Evolutionary conservation across 2,329 filamentous ascomycete genomes (phyloP).

Genomic region (Pezicula neosporulosa): DNA sequence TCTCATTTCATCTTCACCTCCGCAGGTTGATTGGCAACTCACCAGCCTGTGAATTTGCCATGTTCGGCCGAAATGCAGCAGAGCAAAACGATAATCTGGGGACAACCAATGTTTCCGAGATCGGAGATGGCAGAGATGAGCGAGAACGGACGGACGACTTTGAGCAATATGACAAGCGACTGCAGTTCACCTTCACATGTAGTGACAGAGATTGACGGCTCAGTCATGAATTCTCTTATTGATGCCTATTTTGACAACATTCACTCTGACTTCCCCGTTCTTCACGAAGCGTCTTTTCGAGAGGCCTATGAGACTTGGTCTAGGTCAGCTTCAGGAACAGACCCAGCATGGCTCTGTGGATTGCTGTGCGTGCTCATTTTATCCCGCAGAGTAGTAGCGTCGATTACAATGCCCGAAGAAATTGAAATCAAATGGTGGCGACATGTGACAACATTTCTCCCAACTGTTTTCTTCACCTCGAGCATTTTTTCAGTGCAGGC

Average conservation of each 20-base stretch:
- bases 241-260: constrained; percentile 37
- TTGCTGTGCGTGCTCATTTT: constrained; percentile 38
- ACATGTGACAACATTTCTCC: constrained; percentile 34
- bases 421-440: constrained; percentile 38
- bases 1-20: constrained; percentile 37
- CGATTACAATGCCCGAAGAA: constrained; percentile 29
- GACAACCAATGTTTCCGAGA: background rate
- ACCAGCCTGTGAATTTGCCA: constrained; percentile 30
- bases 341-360: constrained; percentile 37
- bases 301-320: constrained; percentile 35
- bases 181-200: constrained; percentile 15
- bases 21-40: constrained; percentile 32
- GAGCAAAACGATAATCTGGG: constrained; percentile 19
- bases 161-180: constrained; percentile 1
- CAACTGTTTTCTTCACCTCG: constrained; percentile 38
- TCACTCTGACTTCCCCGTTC: constrained; percentile 38
- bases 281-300: constrained; percentile 39
- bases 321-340: constrained; percentile 25
- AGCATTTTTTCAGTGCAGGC: constrained; percentile 38
- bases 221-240: constrained; percentile 31
- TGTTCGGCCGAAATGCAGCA: constrained; percentile 38
- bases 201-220: constrained; percentile 22
- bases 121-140: background rate
- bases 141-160: background rate
- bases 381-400: constrained; percentile 31